Evolutionary conservation across 106 monocot species (phyloP).

Genomic region (Agapanthus africanus): DNA sequence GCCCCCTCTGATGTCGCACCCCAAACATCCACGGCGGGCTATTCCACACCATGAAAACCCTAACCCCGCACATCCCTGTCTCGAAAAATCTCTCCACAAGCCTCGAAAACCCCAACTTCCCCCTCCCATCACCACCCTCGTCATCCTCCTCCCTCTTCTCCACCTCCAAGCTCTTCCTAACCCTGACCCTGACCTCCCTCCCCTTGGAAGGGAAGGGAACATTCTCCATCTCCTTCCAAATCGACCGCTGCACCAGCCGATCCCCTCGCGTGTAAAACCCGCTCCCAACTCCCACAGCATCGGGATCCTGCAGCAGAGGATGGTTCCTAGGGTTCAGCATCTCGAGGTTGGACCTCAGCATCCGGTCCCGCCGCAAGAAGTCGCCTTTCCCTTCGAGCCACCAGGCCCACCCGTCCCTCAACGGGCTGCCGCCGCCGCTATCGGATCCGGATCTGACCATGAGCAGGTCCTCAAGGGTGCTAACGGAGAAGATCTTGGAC

Average conservation of each 20-base stretch:
- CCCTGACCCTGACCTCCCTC: slow-evolving; percentile 3
- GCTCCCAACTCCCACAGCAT: slow-evolving; percentile 25
- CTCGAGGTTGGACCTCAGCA: slow-evolving; percentile 70
- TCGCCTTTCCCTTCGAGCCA: slow-evolving; percentile 85
- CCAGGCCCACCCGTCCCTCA: slow-evolving; percentile 71
- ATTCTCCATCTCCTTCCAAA: slow-evolving; percentile 64
- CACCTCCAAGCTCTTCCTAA: slow-evolving; percentile 12
- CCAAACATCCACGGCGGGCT: slow-evolving; percentile 81
- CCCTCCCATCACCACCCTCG: slow-evolving; percentile 9
- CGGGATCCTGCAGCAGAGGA: slow-evolving; percentile 88
- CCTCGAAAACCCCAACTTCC: slow-evolving; percentile 42
- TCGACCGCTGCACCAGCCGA: slow-evolving; percentile 43
- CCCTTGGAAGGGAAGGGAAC: background rate
- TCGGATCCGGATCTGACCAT: slow-evolving; percentile 36
- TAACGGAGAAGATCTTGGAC: slow-evolving; percentile 46
- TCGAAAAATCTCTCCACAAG: slow-evolving; percentile 66
- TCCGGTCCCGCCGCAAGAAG: slow-evolving; percentile 68
- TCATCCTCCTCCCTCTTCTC: too few relatives aligned
- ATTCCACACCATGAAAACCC: slow-evolving; percentile 97
- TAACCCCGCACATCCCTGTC: slow-evolving; percentile 27
- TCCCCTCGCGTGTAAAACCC: slow-evolving; percentile 53
- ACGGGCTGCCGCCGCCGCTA: slow-evolving; percentile 15
- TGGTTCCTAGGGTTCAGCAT: slow-evolving; percentile 69
- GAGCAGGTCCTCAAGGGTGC: slow-evolving; percentile 64
- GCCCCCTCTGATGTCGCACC: slow-evolving; percentile 66